phyloP scores from a whole-genome alignment of 2,329 filamentous ascomycete species.

The Dactylonectria estremocensis region DNA sequence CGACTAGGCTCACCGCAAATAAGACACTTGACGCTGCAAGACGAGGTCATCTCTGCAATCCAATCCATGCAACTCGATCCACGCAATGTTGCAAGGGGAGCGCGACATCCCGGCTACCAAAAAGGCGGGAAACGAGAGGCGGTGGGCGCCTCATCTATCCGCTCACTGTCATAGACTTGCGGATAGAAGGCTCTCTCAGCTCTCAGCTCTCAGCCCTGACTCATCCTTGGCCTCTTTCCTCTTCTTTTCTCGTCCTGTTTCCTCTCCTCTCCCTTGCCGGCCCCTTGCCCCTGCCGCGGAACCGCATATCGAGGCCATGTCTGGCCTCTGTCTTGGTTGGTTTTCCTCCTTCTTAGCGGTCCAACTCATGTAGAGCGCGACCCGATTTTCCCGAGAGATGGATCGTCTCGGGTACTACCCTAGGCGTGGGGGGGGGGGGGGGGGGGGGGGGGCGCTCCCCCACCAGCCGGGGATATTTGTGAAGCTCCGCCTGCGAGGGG shows the following conservation, averaged over 20 bases:
- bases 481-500: neutral
- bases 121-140: neutral
- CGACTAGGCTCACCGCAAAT: neutral
- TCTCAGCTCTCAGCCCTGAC: neutral
- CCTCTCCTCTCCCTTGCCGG: conserved; percentile 1
- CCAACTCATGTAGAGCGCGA: conserved; percentile 2
- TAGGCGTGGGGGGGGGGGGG: no score
- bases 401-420: neutral
- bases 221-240: neutral
- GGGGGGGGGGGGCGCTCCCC: no score
- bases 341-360: conserved; percentile 5
- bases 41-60: neutral
- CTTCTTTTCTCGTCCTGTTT: neutral
- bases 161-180: neutral
- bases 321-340: neutral
- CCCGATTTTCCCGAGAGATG: neutral
- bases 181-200: neutral
- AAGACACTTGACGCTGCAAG: neutral
- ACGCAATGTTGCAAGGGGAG: neutral
- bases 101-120: neutral
- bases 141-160: neutral
- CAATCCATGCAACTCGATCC: neutral
- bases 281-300: conserved; percentile 5
- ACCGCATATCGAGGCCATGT: neutral
- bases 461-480: neutral